A percentile compares a stretch with the other conserved stretches of the same genome.
phyloP scores from a whole-genome alignment of 139 green algal species.

The Spirogloea muscicola region DNA sequence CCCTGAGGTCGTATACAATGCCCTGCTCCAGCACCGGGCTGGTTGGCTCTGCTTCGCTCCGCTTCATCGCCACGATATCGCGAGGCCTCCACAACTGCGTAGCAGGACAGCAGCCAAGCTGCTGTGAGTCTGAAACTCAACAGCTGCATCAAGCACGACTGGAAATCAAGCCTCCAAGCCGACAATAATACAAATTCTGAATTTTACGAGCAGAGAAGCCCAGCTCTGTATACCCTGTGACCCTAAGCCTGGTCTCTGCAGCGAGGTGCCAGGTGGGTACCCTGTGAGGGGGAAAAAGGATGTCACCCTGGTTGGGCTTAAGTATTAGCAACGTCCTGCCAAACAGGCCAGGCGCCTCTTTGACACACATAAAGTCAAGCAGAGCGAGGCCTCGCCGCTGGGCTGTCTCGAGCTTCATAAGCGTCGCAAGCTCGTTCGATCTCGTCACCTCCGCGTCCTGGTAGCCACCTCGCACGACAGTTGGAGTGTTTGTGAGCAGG shows the following conservation, averaged over 20 bases:
- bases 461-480: too few species aligned
- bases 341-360: slow-evolving; percentile 68
- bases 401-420: slow-evolving; percentile 47
- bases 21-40: slow-evolving; percentile 29
- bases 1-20: slow-evolving; percentile 48
- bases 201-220: too few species aligned
- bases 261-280: too few species aligned
- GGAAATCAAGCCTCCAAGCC: too few species aligned
- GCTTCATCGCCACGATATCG: slow-evolving; percentile 39
- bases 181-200: too few species aligned
- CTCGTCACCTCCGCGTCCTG: slow-evolving; percentile 56
- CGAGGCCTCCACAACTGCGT: slow-evolving; percentile 43
- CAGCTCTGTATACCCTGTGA: too few species aligned
- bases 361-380: slow-evolving; percentile 67
- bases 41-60: slow-evolving; percentile 31
- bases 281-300: too few species aligned
- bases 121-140: too few species aligned
- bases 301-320: slow-evolving; percentile 63
- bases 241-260: too few species aligned
- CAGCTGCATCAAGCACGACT: too few species aligned
- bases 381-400: slow-evolving; percentile 65
- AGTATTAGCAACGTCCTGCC: slow-evolving; percentile 81
- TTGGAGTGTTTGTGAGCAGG: too few species aligned
- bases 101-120: too few species aligned
- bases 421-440: slow-evolving; percentile 39